Conservation (phyloP, 2,329 filamentous ascomycete species). For the Plenodomus biglobosus region DNA sequence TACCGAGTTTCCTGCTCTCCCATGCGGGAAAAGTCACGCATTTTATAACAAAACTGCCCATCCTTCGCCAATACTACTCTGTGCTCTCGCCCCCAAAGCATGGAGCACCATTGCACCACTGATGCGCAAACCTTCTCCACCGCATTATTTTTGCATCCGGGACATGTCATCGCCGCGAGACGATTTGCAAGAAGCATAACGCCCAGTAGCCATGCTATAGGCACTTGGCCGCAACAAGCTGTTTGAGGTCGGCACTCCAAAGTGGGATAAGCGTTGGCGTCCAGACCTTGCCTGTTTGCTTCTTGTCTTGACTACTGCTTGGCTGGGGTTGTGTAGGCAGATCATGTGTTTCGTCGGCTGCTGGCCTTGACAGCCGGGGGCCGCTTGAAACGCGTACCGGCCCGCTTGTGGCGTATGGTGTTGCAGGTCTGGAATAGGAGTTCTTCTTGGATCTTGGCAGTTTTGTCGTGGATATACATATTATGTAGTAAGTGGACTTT, state of each 20-base stretch:
- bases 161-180: not conserved
- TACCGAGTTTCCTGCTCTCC: not conserved
- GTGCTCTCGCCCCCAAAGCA: not conserved
- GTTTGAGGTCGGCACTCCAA: not conserved
- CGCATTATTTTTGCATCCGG: not conserved
- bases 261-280: not conserved
- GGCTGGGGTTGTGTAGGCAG: not conserved
- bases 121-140: not conserved
- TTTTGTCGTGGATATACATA: not conserved
- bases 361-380: not conserved
- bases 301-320: not conserved
- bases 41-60: not conserved
- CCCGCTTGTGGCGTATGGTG: slow-evolving; percentile 1
- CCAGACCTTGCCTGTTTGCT: not conserved
- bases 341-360: not conserved
- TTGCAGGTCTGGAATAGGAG: slow-evolving; percentile 6
- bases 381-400: not conserved
- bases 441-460: not conserved
- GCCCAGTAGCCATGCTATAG: not conserved
- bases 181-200: not conserved
- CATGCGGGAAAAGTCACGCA: not conserved
- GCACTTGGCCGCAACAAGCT: not conserved
- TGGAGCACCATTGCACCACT: slow-evolving; percentile 3
- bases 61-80: not conserved
- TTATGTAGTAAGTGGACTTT: too few relatives aligned